Evolutionary conservation across 345 rosid species (phyloP).

Genomic region (Moringa oleifera): DNA sequence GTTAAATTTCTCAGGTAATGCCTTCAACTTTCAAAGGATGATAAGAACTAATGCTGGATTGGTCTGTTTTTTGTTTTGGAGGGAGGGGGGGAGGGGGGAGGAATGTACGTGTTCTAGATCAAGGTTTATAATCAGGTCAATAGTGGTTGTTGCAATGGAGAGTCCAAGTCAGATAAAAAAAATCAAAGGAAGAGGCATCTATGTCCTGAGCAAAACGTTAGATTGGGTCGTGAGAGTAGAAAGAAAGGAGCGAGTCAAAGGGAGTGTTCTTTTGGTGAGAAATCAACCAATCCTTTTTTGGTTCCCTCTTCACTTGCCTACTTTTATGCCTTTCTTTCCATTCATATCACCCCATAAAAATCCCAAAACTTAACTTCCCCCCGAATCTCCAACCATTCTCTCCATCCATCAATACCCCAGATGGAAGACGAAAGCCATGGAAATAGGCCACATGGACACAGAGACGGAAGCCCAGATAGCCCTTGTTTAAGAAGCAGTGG

Average conservation of each 20-base stretch:
- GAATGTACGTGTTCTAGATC: too few species aligned
- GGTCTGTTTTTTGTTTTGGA: too few species aligned
- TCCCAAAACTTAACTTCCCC: slow-evolving; percentile 5
- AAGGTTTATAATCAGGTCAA: too few species aligned
- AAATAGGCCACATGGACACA: slow-evolving; percentile 20
- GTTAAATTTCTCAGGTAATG: too few species aligned
- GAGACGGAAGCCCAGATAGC: slow-evolving; percentile 44
- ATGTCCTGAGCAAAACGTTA: background rate
- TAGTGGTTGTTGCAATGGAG: too few species aligned
- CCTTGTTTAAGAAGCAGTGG: slow-evolving; percentile 32
- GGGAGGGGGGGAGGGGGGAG: too few species aligned
- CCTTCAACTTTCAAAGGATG: too few species aligned
- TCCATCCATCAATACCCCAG: slow-evolving; percentile 4
- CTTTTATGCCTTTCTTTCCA: slow-evolving; percentile 31
- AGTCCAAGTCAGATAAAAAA: background rate
- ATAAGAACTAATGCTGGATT: too few species aligned
- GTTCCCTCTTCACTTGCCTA: slow-evolving; percentile 34
- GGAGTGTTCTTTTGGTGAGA: slow-evolving; percentile 14
- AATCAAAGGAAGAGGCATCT: background rate
- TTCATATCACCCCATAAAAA: slow-evolving; percentile 19
- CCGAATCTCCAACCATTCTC: slow-evolving; percentile 12
- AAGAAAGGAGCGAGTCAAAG: slow-evolving; percentile 33
- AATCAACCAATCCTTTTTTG: slow-evolving; percentile 17
- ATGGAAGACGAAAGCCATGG: slow-evolving; percentile 63
- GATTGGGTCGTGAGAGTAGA: slow-evolving; percentile 11